Percentiles rank a stretch among this genome's conserved stretches.
These are phyloP conservation scores for Furcasterigmium sp. DNA, from an alignment of 2,329 filamentous ascomycete species.

Conservation along the genomic window DNA sequence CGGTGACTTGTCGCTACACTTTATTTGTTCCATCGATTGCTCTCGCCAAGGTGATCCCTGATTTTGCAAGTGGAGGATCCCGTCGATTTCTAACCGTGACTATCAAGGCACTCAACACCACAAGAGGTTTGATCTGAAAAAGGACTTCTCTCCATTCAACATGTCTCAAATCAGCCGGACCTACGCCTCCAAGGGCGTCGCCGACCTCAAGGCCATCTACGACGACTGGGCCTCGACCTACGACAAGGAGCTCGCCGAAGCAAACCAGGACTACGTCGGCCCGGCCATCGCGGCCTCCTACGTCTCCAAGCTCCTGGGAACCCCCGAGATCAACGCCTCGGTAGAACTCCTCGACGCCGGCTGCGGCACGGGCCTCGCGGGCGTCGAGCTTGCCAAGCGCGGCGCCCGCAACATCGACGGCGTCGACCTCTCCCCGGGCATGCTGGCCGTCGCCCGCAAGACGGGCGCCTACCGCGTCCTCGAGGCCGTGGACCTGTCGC, in stretches of 20 bases:
- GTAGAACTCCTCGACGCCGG: constrained; percentile 44
- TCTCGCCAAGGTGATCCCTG: background rate
- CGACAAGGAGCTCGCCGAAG: constrained; percentile 25
- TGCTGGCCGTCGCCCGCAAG: constrained; percentile 46
- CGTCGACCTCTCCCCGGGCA: constrained; percentile 44
- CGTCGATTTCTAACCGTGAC: constrained; percentile 1
- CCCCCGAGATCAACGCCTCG: constrained; percentile 14
- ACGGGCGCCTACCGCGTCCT: constrained; percentile 42
- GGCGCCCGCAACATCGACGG: constrained; percentile 44
- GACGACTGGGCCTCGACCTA: constrained; percentile 29
- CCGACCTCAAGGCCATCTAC: constrained; percentile 18
- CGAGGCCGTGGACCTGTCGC: constrained; percentile 38
- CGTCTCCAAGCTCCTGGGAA: constrained; percentile 23
- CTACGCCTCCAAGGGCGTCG: constrained; percentile 1
- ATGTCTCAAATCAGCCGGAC: constrained; percentile 3
- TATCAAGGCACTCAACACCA: background rate
- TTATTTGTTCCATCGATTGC: background rate
- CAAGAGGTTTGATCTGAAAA: background rate
- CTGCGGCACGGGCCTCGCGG: constrained; percentile 51
- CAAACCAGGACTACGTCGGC: constrained; percentile 34
- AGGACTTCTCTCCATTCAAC: background rate
- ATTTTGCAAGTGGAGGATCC: background rate
- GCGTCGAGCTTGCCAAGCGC: constrained; percentile 35
- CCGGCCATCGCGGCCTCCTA: constrained; percentile 29
- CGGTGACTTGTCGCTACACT: background rate